These are phyloP conservation scores for Lecanicillium sp. DNA, from an alignment of 2,329 filamentous ascomycete genomes.

Conservation along the genomic window DNA sequence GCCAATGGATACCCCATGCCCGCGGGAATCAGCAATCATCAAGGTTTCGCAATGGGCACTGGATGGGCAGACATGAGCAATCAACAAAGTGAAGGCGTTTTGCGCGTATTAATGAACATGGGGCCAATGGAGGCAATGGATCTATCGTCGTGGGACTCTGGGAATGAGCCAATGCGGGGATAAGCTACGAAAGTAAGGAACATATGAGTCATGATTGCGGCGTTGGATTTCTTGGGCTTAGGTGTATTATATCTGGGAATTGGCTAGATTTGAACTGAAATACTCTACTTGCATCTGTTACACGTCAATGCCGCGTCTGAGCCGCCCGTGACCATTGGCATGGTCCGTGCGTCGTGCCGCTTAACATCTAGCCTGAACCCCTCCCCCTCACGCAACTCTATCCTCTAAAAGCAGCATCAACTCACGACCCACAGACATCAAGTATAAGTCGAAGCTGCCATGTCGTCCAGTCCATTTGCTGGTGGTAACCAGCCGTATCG, in stretches of 20 bases:
- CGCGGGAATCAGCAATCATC: neutral
- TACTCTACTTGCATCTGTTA: too few relatives aligned
- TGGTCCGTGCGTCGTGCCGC: too few relatives aligned
- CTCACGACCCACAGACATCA: neutral
- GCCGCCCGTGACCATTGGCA: too few relatives aligned
- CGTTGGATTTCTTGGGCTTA: neutral
- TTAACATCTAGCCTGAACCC: too few relatives aligned
- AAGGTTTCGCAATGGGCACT: slow-evolving; percentile 23
- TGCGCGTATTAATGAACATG: slow-evolving; percentile 50
- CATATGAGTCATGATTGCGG: neutral
- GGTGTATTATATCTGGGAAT: too few relatives aligned
- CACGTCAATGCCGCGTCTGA: too few relatives aligned
- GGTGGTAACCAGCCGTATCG: slow-evolving; percentile 2
- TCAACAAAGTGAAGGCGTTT: slow-evolving; percentile 40
- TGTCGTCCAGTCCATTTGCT: slow-evolving; percentile 4
- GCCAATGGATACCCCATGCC: slow-evolving; percentile 29
- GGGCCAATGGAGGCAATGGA: slow-evolving; percentile 55
- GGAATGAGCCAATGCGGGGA: slow-evolving; percentile 8
- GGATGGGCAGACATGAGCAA: slow-evolving; percentile 37
- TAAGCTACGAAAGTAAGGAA: neutral
- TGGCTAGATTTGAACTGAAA: too few relatives aligned
- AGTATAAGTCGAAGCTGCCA: neutral
- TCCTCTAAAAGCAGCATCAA: slow-evolving; percentile 7
- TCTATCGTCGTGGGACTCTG: slow-evolving; percentile 36
- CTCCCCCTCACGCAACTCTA: neutral